phyloP scores from a whole-genome alignment of 768 basidiomycete genomes.

The Russula griseocarnosa region DNA sequence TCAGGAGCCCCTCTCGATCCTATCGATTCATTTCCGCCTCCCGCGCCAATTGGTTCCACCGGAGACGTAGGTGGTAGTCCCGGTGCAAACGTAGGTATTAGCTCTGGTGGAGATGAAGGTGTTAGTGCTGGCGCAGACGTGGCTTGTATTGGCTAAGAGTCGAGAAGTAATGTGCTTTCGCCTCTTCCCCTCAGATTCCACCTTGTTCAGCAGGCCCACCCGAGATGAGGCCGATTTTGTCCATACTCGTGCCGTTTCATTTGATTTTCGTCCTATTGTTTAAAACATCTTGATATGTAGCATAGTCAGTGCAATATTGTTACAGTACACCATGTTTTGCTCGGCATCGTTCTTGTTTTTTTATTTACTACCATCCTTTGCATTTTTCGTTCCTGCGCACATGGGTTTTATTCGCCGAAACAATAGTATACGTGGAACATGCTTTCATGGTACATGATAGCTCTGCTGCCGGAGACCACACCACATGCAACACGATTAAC shows the following conservation, averaged over 20 bases:
- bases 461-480: neutral
- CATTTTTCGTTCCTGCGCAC: neutral
- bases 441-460: neutral
- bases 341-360: neutral
- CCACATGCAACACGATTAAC: neutral
- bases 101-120: too few species aligned
- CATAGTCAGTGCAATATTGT: neutral
- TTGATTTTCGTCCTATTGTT: neutral
- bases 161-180: too few species aligned
- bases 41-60: too few species aligned
- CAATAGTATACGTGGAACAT: neutral
- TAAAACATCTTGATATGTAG: neutral
- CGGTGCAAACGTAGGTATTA: too few species aligned
- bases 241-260: neutral
- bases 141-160: too few species aligned
- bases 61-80: too few species aligned
- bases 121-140: too few species aligned
- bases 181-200: too few species aligned
- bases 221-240: neutral
- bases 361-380: neutral
- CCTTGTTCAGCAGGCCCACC: neutral
- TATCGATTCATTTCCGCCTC: too few species aligned
- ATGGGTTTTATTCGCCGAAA: neutral
- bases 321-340: neutral
- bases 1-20: too few species aligned